phyloP scores from a whole-genome alignment of 2,329 filamentous ascomycete species.

The Neonectria neomacrospora region DNA sequence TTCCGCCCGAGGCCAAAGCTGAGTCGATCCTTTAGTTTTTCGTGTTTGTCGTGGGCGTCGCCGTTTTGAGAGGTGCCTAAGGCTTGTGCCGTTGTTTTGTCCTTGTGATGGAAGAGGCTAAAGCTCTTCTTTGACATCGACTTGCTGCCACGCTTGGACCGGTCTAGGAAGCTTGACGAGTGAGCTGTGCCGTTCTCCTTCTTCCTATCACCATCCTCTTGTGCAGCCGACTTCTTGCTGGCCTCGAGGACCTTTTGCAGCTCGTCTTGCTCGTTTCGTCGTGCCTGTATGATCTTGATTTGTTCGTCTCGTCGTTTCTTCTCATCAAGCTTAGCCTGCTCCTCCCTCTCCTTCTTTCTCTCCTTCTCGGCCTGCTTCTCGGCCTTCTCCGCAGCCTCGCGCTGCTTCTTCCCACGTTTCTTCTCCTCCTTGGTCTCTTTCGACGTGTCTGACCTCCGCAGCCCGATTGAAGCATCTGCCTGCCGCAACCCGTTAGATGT shows the following conservation, averaged over 20 bases:
- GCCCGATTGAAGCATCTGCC: neutral
- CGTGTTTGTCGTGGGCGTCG: conserved; percentile 53
- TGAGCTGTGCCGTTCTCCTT: conserved; percentile 55
- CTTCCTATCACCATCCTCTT: conserved; percentile 58
- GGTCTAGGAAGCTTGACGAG: conserved; percentile 65
- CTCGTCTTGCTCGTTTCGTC: conserved; percentile 70
- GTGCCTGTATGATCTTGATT: conserved; percentile 61
- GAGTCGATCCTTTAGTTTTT: conserved; percentile 72
- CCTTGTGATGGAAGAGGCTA: conserved; percentile 68
- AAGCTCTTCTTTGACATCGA: conserved; percentile 83
- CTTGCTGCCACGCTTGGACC: conserved; percentile 78
- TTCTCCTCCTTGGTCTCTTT: conserved; percentile 67
- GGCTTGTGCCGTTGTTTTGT: conserved; percentile 51
- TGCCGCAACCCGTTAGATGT: neutral
- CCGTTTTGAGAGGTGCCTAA: conserved; percentile 34
- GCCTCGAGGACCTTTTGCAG: conserved; percentile 72
- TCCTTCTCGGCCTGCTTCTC: conserved; percentile 60
- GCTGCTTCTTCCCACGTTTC: conserved; percentile 76
- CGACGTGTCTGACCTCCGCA: conserved; percentile 29
- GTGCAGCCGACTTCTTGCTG: conserved; percentile 71
- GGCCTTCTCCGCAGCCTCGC: conserved; percentile 66
- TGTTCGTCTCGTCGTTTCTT: conserved; percentile 62
- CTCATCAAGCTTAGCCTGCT: conserved; percentile 57
- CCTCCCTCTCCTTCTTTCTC: conserved; percentile 49
- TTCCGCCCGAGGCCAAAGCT: conserved; percentile 75